phyloP scores from a whole-genome alignment of 495 filamentous ascomycete genomes.

The Patellaria atrata region DNA sequence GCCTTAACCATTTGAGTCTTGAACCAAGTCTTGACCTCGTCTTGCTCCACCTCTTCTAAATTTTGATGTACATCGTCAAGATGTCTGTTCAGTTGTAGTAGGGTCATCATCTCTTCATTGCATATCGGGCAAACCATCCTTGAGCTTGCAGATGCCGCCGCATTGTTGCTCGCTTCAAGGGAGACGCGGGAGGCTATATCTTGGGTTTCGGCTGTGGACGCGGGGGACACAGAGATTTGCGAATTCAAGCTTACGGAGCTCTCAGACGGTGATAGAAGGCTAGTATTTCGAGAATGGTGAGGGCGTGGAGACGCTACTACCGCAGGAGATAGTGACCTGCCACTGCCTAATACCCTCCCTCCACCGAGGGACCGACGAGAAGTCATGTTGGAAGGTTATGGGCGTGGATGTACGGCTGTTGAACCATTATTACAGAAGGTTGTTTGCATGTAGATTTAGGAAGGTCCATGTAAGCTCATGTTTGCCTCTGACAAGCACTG shows the following conservation, averaged over 20 bases:
- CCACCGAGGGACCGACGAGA: conserved; percentile 66
- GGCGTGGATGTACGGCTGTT: conserved; percentile 15
- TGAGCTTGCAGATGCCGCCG: conserved; percentile 40
- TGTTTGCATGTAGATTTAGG: too few relatives aligned
- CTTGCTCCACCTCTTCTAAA: conserved; percentile 82
- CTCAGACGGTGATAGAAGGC: conserved; percentile 33
- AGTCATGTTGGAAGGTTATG: conserved; percentile 41
- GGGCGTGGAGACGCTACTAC: conserved; percentile 41
- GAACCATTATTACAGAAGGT: too few relatives aligned
- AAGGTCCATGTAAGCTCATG: too few relatives aligned
- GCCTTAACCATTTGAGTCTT: conserved; percentile 90
- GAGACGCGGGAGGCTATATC: conserved; percentile 46
- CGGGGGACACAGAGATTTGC: conserved; percentile 40
- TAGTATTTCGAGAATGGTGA: conserved; percentile 24
- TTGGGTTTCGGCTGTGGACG: conserved; percentile 41
- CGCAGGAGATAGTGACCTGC: conserved; percentile 60
- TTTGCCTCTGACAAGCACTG: too few relatives aligned
- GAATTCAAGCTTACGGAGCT: conserved; percentile 44
- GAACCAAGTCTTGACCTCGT: conserved; percentile 98
- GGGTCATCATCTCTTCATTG: conserved; percentile 77
- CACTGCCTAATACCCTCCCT: conserved; percentile 75
- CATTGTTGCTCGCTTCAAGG: conserved; percentile 37
- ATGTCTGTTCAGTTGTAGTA: conserved; percentile 42
- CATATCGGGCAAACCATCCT: conserved; percentile 87
- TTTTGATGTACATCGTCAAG: conserved; percentile 90